Base-by-base conservation (phyloP, 441 rosid genomes). In the Adansonia madagascariensis region DNA sequence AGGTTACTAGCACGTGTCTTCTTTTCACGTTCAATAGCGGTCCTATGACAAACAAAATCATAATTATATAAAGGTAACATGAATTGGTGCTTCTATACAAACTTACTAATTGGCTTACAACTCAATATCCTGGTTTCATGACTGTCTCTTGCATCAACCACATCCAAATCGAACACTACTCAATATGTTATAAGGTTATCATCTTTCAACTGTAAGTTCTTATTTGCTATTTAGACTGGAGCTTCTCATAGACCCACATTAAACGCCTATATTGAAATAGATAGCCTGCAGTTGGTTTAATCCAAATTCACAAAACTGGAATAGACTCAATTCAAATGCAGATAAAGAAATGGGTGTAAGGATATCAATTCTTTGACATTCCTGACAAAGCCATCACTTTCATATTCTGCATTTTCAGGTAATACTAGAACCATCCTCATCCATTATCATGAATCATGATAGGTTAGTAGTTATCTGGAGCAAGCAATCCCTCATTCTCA, bases 11-110 rank as follows among this genome's bases (percentile, higher is more conserved):
- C 90, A 31, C 74, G 78, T 1, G 89, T 88, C 90, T 85, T 91
- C 89, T 89, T 91, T 93, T 94, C 98, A 56, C 12, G 63, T 75
- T 91, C 95, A 80, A 93, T 80, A 49, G 95, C 98, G 78, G 91
- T 85, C 80, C 98, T 94, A 79, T 31, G 24, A 68, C 77, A 79
- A 15, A 6, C 9, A 67, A 74, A 11, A 20, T 53, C 14, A 74
- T 9, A 63, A 31, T 53, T 27, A 68, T 8, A 77, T 47, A 44
- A 41, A 31, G 49, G 31, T 69, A 65, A 66, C 31, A 53, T 11
- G 27, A 47, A 53, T 55, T 9, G 46, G 8, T 5, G 53, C n/a
- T 4, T 66, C 15, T 18, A 24, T 66, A 64, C 49, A 15, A 17
- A 65, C 70, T 41, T 7, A 65, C 27, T 3, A 18, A 22, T 66